Evolutionary conservation across 2,329 filamentous ascomycete species (phyloP), one percentile per base, ranked within the genome.

Genomic region (Dactylella cylindrospora): DNA sequence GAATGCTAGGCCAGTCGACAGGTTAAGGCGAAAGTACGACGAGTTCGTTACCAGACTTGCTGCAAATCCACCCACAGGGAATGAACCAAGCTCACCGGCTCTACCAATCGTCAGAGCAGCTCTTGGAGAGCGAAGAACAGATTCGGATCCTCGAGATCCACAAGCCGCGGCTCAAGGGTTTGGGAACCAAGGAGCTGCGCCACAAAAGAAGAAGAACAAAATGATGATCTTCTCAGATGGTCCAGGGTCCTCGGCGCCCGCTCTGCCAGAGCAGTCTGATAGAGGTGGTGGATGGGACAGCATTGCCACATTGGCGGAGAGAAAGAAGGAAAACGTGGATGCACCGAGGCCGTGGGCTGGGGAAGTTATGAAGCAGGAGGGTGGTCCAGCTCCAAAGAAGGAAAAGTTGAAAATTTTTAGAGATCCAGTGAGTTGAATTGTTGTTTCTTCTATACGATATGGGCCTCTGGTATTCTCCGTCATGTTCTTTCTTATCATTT

Each of bases 261-360:
- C 77, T 53, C 77, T 79, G 71, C 79, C 76, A 55, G 78, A 77
- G 53, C 76, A 76, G 10, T 76, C 75, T 2, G 75, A 77, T 7
- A 75, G 75, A 35, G 78, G 83, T 1, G 86, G 84, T 71, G 91
- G 90, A 2, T 97, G 93, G 91, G 88, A 96, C 66, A 91, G 78
- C 65, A 95, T 98, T 70, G 90, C 88, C 23, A 89, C 89, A 1
- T 75, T 96, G 61, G 81, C 84, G 44, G 87, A 95, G 64, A 81
- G 93, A 43, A 95, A 88, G 78, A 98, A 97, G 78, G 93, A 98
- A 73, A 98, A 98, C 70, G 78, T 79, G 5, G 76, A 90, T 67
- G 89, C 91, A 71, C 83, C 90, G 8, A 90, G 86, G 71, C 89
- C 91, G 15, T 96, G 90, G 93, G 86, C 79, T 8, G 93, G 93